Conservation (phyloP, 1,284 basidiomycete species). For the Ganoderma lingzhi region DNA sequence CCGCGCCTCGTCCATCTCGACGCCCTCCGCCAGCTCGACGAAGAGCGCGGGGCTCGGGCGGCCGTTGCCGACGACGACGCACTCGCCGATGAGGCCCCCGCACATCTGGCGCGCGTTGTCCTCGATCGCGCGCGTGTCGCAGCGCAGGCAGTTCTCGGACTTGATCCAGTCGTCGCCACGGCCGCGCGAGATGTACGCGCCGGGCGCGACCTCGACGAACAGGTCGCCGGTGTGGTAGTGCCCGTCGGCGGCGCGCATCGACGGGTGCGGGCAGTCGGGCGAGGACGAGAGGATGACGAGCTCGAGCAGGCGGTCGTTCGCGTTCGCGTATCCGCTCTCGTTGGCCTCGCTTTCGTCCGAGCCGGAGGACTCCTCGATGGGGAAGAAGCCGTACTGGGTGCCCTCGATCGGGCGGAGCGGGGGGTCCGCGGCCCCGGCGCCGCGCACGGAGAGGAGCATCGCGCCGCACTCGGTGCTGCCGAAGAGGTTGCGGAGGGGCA, state of each 20-base stretch:
- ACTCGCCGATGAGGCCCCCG: slow-evolving; percentile 60
- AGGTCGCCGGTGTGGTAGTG: slow-evolving; percentile 79
- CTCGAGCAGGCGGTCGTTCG: slow-evolving; percentile 59
- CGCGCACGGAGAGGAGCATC: slow-evolving; percentile 64
- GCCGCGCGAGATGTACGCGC: slow-evolving; percentile 65
- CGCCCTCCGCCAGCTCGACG: slow-evolving; percentile 55
- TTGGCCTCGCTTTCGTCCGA: slow-evolving; percentile 37
- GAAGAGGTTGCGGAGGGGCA: slow-evolving; percentile 72
- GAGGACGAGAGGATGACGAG: slow-evolving; percentile 70
- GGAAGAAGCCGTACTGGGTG: slow-evolving; percentile 65
- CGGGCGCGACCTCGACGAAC: slow-evolving; percentile 64
- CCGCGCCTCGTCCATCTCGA: slow-evolving; percentile 51
- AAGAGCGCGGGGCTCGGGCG: slow-evolving; percentile 73
- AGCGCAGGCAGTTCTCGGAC: slow-evolving; percentile 72
- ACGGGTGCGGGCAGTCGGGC: slow-evolving; percentile 67
- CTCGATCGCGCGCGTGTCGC: slow-evolving; percentile 79
- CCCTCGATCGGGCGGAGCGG: slow-evolving; percentile 52
- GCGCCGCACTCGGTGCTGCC: slow-evolving; percentile 78
- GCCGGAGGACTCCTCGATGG: slow-evolving; percentile 48
- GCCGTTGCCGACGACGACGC: slow-evolving; percentile 70
- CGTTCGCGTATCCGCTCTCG: slow-evolving; percentile 52
- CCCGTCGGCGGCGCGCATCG: slow-evolving; percentile 64
- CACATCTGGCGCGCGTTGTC: slow-evolving; percentile 68
- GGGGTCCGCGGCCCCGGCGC: slow-evolving; percentile 47
- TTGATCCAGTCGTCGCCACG: slow-evolving; percentile 84